Evolutionary conservation across 1,139 yeast genomes (phyloP), one percentile per base, ranked within the genome.

Genomic region (Geotrichum candidum): DNA sequence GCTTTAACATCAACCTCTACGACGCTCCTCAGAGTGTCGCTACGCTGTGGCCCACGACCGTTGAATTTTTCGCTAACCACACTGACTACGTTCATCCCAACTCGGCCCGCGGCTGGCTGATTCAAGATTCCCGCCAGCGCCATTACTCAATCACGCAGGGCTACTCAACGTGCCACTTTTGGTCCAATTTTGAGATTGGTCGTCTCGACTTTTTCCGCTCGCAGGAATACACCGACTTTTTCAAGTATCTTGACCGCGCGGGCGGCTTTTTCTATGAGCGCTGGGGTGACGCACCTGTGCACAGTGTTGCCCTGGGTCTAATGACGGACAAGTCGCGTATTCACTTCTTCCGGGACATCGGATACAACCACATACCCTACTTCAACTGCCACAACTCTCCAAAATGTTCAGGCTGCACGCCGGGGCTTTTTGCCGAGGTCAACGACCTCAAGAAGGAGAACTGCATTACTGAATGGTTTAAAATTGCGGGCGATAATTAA

Each of bases 261-360:
- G 96, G 96, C 15, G 91, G 91, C 4, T 89, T 89, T 70, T 89
- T 87, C 72, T 89, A 89, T 68, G 96, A 89, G 73, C 76, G 96
- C 61, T 89, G 96, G 96, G 96, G 96, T 0, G 96, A 89, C 73
- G 96, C 96, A 0, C 96, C 96, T 0, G 91, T 90, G 0, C 96
- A 88, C 72, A 83, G 91, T 0, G 72, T 89, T 59, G 96, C 92
- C 0, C 75, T 89, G 31, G 86, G 85, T 0, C 73, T 90, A 41
- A 88, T 90, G 72, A 87, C 87, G 15, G 90, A 88, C 68, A 85
- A 82, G 67, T 73, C 77, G 22, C 80, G 84, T 65, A 79, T 90
- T 53, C 96, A 90, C 71, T 90, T 96, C 94, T 90, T 90, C 71
- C 81, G 91, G 72, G 97, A 90, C 70, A 85, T 90, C 59, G 96